Evolutionary conservation across 2,329 filamentous ascomycete genomes (phyloP).

Genomic region (Colletotrichum sublineola): DNA sequence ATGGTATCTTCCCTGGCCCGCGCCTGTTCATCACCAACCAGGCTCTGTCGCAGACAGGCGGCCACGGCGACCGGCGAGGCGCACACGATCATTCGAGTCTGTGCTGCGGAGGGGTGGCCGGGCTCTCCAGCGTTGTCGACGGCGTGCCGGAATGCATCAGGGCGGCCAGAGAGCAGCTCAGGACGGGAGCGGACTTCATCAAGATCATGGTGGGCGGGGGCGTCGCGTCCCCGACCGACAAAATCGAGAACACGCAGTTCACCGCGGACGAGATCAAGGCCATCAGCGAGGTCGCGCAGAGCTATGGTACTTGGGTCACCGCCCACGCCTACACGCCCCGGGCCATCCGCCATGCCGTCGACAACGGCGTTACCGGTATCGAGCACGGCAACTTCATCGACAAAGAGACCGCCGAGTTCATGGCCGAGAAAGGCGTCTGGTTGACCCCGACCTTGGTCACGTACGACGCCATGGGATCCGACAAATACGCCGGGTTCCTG

Average conservation of each 20-base stretch:
- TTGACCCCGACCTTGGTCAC: slow-evolving; percentile 68
- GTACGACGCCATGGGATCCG: slow-evolving; percentile 62
- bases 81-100: slow-evolving; percentile 53
- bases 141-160: slow-evolving; percentile 68
- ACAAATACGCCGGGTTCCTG: slow-evolving; percentile 58
- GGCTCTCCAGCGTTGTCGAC: slow-evolving; percentile 62
- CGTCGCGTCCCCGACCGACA: slow-evolving; percentile 68
- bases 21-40: slow-evolving; percentile 67
- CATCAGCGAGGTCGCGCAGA: slow-evolving; percentile 63
- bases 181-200: slow-evolving; percentile 70
- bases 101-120: slow-evolving; percentile 61
- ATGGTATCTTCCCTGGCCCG: slow-evolving; percentile 68
- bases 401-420: slow-evolving; percentile 59
- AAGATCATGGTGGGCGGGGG: slow-evolving; percentile 73
- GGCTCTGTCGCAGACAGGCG: slow-evolving; percentile 69
- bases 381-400: slow-evolving; percentile 61
- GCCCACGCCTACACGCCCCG: slow-evolving; percentile 69
- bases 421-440: slow-evolving; percentile 63
- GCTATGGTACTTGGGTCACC: slow-evolving; percentile 66
- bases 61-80: slow-evolving; percentile 66
- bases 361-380: slow-evolving; percentile 68
- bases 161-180: slow-evolving; percentile 66
- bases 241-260: slow-evolving; percentile 67
- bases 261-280: slow-evolving; percentile 68
- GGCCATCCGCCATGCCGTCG: slow-evolving; percentile 67